Base-by-base conservation (phyloP, 148 eudicot genomes). In the Pharnaceum exiguum region DNA sequence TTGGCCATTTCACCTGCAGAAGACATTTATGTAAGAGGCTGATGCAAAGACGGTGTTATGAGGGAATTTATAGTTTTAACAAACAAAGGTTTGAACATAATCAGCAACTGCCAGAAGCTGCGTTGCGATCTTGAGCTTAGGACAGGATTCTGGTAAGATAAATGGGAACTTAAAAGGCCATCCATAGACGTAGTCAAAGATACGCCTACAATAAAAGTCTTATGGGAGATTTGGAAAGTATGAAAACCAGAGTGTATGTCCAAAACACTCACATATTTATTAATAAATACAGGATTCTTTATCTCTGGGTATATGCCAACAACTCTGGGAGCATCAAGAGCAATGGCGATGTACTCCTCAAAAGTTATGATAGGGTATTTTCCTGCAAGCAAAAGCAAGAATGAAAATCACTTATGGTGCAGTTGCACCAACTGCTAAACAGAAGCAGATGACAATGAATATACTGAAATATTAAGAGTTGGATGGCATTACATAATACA, bases 291-390 rank as follows among this genome's bases (percentile, higher is more conserved):
- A 13, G 99, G 99, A 74, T 82, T 82, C 57, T 93, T 93, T 1
- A 93, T 89, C 80, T 93, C 99, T 18, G 99, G 99, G 66, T 93
- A 93, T 57, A 93, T 93, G 59, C 99, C 99, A 65, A 93, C 96
- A 43, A 83, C 68, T 78, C 99, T 85, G 19, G 90, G 66, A 51
- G 96, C 96, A 71, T 93, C 81, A 57, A 93, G 78, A 53, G 99
- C 96, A 71, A 93, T 86, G 54, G 82, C 60, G 54, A 93, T 89
- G 77, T 58, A 93, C 77, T 89, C 95, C 36, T 89, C 99, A 65
- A 93, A 93, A 40, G 96, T 83, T 73, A 93, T 89, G 55, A 93
- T 93, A 12, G 81, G 66, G 67, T 70, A 93, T 57, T 78, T 89
- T 70, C 99, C 99, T 93, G 85, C 66, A 70, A 55, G 12, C 44